These are phyloP conservation scores for Salix suchowensis DNA, from an alignment of 345 rosid species.

Conservation along the genomic window DNA sequence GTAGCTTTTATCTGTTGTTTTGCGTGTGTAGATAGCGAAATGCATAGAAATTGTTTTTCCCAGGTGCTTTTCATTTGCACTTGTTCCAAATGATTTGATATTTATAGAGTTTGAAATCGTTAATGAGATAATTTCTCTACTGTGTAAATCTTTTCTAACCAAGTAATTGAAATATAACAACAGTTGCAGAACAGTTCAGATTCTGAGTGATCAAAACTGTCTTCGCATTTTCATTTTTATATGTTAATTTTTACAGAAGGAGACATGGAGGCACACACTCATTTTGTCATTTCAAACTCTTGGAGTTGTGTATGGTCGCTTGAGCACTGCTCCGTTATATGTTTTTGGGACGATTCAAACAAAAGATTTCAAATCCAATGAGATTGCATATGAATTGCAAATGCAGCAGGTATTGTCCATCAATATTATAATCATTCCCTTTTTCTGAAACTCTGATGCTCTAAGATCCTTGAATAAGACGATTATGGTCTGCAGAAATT, in stretches of 20 bases:
- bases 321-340: slow-evolving; percentile 55
- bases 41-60: neutral
- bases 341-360: slow-evolving; percentile 42
- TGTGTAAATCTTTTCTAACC: neutral
- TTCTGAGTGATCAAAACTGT: neutral
- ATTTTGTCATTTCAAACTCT: slow-evolving; percentile 50
- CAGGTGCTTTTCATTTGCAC: neutral
- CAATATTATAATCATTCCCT: neutral
- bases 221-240: neutral
- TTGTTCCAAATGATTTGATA: neutral
- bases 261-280: slow-evolving; percentile 46
- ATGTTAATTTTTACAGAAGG: slow-evolving; percentile 30
- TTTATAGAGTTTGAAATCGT: neutral
- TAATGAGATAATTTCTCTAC: neutral
- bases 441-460: neutral
- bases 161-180: neutral
- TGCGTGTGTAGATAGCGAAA: neutral
- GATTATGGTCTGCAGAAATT: neutral
- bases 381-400: slow-evolving; percentile 44
- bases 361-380: slow-evolving; percentile 32
- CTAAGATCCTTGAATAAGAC: neutral
- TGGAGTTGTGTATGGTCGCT: slow-evolving; percentile 56
- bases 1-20: neutral
- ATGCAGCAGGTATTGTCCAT: slow-evolving; percentile 41
- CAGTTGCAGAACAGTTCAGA: neutral